Base-by-base conservation (phyloP, 176 grass and related monocot species). In the Carex myosuroides region DNA sequence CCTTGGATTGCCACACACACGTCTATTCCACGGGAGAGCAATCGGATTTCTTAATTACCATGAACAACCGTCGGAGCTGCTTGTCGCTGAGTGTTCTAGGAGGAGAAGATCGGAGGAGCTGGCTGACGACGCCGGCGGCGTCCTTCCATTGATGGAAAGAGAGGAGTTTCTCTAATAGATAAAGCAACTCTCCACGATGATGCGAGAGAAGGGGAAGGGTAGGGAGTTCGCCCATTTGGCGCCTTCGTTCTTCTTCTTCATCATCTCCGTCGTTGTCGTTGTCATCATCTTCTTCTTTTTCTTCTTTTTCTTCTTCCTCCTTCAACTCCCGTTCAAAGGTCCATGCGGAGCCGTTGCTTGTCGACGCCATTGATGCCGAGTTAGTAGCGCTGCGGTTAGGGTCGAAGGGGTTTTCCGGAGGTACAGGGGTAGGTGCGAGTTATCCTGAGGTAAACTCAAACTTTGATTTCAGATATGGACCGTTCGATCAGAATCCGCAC, bases 141-240 rank as follows among this genome's bases (percentile, higher is more conserved):
- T 66, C 61, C 20, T 29, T 66, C 61, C 61, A 82, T 26, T 24
- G 41, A 66, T 82, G 80, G 22, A 76, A 76, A 30, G 72, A 76
- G 48, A 76, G 48, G 18, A 76, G 48, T 11, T 32, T 76, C 10
- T 76, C 72, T 22, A 55, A 48, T 14, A 76, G 48, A 52, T 20
- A 50, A 54, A 76, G 11, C 3, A 55, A 8, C 17, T 76, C 46
- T 54, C 16, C 2, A 1, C 72, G 72, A 30, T 76, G 22, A 7
- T 76, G 72, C 1, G 21, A 3, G 6, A 76, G 12, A 14, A 76
- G 48, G 13, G 72, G 21, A 2, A 30, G 3, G 11, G 72, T 76
- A 50, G 72, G 72, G 11, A 76, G 48, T 54, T 55, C 6, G 5
- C 72, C 48, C 48, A 55, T 55, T 17, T 76, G 72, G 5, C 72